Percentiles rank a stretch among this genome's conserved stretches.
phyloP scores from a whole-genome alignment of 2,329 filamentous ascomycete genomes.

The Nigrospora osmanthi region DNA sequence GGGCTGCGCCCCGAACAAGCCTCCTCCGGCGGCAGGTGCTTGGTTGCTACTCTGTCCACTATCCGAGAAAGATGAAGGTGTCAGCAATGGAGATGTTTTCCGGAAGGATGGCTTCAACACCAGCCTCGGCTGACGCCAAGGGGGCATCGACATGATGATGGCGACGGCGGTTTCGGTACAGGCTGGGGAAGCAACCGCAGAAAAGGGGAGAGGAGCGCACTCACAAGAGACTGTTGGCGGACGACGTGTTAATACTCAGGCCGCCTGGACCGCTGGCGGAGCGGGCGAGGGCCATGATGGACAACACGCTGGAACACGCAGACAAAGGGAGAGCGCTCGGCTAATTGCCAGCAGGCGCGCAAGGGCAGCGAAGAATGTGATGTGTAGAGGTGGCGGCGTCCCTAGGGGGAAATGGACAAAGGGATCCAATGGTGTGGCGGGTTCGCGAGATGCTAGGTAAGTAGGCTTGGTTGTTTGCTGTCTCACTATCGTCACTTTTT shows the following conservation, averaged over 20 bases:
- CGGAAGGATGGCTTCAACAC: too few species aligned
- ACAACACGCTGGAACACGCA: too few species aligned
- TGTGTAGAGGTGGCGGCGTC: too few species aligned
- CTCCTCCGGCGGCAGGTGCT: slow-evolving; percentile 18
- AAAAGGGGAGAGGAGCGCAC: slow-evolving; percentile 14
- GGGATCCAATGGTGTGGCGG: too few species aligned
- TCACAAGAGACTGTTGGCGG: slow-evolving; percentile 47
- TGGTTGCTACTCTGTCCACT: background rate
- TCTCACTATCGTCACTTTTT: too few species aligned
- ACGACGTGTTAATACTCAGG: slow-evolving; percentile 56
- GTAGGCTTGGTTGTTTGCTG: too few species aligned
- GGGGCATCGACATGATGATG: background rate
- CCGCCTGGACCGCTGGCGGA: slow-evolving; percentile 38
- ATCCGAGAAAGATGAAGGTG: background rate
- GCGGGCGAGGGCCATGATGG: background rate
- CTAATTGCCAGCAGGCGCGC: too few species aligned
- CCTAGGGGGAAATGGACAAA: too few species aligned
- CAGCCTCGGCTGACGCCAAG: background rate
- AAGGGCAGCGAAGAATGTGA: too few species aligned
- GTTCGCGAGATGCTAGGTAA: too few species aligned
- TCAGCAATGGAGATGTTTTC: slow-evolving; percentile 6
- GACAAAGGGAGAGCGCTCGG: too few species aligned
- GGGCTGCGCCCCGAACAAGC: slow-evolving; percentile 17
- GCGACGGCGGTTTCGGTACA: background rate
- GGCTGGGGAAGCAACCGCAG: slow-evolving; percentile 1